phyloP scores from a whole-genome alignment of 2,329 filamentous ascomycete species.

The Xylariaceae sp. region DNA sequence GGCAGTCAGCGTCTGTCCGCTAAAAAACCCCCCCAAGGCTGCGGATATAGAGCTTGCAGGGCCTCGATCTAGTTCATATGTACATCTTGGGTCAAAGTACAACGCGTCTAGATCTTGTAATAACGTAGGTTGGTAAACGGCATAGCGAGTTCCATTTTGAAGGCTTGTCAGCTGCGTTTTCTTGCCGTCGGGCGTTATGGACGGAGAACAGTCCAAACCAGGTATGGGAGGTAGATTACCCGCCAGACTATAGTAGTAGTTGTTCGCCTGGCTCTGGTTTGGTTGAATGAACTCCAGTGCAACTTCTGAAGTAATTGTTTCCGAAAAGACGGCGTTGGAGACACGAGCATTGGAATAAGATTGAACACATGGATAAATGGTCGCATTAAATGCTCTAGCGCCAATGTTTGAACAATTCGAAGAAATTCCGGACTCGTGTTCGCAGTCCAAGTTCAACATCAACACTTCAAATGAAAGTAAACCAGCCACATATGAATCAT shows the following conservation, averaged over 20 bases:
- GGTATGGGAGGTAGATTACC: not conserved
- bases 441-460: not conserved
- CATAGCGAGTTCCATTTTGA: not conserved
- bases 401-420: not conserved
- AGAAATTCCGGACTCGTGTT: not conserved
- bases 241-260: not conserved
- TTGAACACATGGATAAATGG: not conserved
- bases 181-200: not conserved
- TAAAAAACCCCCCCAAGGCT: not conserved
- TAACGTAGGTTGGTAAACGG: not conserved
- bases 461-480: not conserved
- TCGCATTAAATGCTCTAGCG: not conserved
- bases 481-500: no score
- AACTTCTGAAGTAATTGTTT: not conserved
- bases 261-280: no score
- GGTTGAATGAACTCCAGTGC: not conserved
- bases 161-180: not conserved
- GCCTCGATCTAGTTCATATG: not conserved
- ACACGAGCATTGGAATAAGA: not conserved
- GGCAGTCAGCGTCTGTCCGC: not conserved
- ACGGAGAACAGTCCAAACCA: not conserved
- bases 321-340: not conserved
- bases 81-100: not conserved
- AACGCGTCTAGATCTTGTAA: not conserved
- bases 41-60: not conserved